Conservation (phyloP, 768 basidiomycete species). For the Rhodotorula graminis region DNA sequence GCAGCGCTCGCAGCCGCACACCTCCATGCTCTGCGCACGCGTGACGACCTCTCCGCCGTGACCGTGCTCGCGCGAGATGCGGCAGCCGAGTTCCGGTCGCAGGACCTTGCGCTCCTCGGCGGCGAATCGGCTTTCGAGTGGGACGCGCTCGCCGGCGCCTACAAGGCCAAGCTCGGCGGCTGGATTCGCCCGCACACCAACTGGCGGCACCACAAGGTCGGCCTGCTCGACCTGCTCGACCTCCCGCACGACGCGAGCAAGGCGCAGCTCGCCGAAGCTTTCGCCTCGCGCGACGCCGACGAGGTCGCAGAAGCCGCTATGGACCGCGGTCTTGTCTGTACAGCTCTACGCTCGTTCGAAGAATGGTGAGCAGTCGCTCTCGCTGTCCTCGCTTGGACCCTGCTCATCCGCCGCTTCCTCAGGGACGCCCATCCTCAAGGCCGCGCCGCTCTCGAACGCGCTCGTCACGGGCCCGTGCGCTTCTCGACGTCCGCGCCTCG, state of each 20-base stretch:
- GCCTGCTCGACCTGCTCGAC: conserved; percentile 53
- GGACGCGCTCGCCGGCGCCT: conserved; percentile 57
- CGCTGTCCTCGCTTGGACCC: too few species aligned
- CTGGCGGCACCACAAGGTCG: conserved; percentile 59
- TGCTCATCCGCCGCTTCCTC: conserved; percentile 46
- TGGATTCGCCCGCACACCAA: conserved; percentile 62
- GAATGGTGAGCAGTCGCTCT: too few species aligned
- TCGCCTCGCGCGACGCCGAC: conserved; percentile 51
- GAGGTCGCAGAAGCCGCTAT: conserved; percentile 32
- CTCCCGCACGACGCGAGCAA: conserved; percentile 46
- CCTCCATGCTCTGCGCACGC: conserved; percentile 54
- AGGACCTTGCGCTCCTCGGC: neutral
- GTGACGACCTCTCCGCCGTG: conserved; percentile 52
- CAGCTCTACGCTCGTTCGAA: too few species aligned
- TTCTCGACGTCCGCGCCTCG: conserved; percentile 10
- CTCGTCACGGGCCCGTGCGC: conserved; percentile 54
- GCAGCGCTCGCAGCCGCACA: conserved; percentile 57
- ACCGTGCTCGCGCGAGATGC: conserved; percentile 58
- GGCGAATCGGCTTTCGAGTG: conserved; percentile 47
- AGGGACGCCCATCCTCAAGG: conserved; percentile 55
- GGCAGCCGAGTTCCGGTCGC: conserved; percentile 56
- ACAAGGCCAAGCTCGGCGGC: conserved; percentile 55
- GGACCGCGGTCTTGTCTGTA: too few species aligned
- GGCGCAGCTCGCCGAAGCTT: conserved; percentile 49
- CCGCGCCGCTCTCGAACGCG: conserved; percentile 52